These are phyloP conservation scores for Pseudogymnoascus destructans DNA, from an alignment of 2,329 filamentous ascomycete genomes.

Conservation along the genomic window DNA sequence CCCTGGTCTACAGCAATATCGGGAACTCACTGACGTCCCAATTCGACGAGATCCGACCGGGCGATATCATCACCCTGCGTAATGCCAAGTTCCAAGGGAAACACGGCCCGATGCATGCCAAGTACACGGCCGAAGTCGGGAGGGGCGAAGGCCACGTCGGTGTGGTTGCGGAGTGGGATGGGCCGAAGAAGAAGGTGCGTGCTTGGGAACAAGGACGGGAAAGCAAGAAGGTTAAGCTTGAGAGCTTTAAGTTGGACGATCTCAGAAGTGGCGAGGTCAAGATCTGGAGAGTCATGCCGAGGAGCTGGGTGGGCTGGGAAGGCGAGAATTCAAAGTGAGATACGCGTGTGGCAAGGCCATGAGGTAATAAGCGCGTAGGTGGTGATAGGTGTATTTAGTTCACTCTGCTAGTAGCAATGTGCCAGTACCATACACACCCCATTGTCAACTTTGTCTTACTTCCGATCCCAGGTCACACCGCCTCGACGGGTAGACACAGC, in stretches of 20 bases:
- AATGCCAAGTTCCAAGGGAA: constrained; percentile 94
- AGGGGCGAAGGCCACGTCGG: constrained; percentile 77
- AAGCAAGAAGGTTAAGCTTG: constrained; percentile 82
- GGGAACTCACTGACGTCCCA: constrained; percentile 86
- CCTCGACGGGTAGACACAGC: not conserved
- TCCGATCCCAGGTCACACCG: not conserved
- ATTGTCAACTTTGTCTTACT: not conserved
- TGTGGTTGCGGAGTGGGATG: constrained; percentile 92
- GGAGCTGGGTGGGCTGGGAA: constrained; percentile 87
- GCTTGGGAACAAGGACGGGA: constrained; percentile 93
- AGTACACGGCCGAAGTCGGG: constrained; percentile 79
- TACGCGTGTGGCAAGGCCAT: not conserved
- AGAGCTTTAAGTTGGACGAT: constrained; percentile 90
- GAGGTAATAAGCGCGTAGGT: not conserved
- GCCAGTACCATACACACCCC: too few species aligned
- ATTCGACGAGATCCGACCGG: constrained; percentile 82
- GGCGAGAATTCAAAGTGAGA: constrained; percentile 35
- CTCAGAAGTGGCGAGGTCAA: constrained; percentile 87
- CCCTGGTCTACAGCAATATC: constrained; percentile 85
- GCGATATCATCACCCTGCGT: constrained; percentile 84
- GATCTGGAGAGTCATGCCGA: constrained; percentile 90
- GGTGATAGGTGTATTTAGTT: not conserved
- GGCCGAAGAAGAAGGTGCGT: constrained; percentile 92
- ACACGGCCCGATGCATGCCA: constrained; percentile 87
- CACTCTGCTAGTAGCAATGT: constrained; percentile 4